Evolutionary conservation across 148 eudicot genomes (phyloP), one percentile per base, ranked within the genome.

Genomic region (Oxyria digyna): DNA sequence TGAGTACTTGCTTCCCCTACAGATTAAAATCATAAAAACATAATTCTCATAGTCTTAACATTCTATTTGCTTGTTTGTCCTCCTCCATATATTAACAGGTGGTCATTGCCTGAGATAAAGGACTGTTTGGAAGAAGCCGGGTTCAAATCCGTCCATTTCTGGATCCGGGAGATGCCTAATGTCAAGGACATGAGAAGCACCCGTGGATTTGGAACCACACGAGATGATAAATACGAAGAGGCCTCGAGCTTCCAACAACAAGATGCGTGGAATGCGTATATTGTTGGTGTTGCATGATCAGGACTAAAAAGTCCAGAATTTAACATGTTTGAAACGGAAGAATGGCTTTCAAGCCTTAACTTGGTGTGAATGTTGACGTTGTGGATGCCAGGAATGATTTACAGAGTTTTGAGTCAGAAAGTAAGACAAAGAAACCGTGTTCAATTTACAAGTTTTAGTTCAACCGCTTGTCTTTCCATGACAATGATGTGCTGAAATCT

Each of bases 81-180:
- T 8, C 27, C 41, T 8, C 23, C 20, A 72, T 78, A n/a, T n/a
- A n/a, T n/a, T n/a, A 32, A 12, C 81, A 94, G 98, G 42, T 94
- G 98, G 98, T 94, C 98, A 0, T 78, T 94, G 82, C 97, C 98
- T 43, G 98, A 94, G 79, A 85, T 94, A 42, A 90, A 75, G 77
- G 98, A 94, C 71, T 90, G 96, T 75, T 74, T 90, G 77, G 87
- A 94, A 76, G 98, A 94, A 77, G 95, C 96, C 15, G 98, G 98
- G 42, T 93, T 85, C 72, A 71, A 62, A 29, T 78, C 84, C 0
- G 79, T 93, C 74, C 95, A 93, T 76, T 93, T 93, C 81, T 93
- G 98, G 98, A 74, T 93, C 14, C 84, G 88, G 38, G 79, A 77
- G 69, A 93, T 93, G 98, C 98, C 98, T 17, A 80, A 89, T 52